Base-by-base conservation (phyloP, 148 eudicot species). In the Diospyros kaki region DNA sequence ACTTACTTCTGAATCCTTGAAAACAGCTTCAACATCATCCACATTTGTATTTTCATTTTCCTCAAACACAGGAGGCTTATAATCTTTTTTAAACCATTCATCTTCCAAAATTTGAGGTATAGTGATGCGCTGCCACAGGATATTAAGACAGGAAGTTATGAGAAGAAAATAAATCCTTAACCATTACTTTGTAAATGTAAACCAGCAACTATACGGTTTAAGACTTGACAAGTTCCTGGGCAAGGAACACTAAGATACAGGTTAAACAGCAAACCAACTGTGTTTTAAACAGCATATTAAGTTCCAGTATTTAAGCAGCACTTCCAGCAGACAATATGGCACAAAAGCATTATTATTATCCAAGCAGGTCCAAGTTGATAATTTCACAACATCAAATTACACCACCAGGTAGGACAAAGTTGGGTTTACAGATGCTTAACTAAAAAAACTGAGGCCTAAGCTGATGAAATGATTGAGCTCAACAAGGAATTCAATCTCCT, bases 21-120 rank as follows among this genome's bases (percentile, higher is more conserved):
- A 94, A 71, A 88, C 98, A 53, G 98, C 98, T 74, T 94, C 96
- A 5, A 94, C 97, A 77, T 94, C 98, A 82, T 92, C 98, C 88
- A 92, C 85, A 83, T 86, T 89, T 56, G 92, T 76, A 44, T 92
- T 91, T 78, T 86, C 92, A 72, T 87, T 87, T 66, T 89, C 98
- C 48, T 86, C 83, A 75, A 92, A 94, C 5, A 82, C 83, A 43
- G 98, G 88, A 64, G 88, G 91, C 82, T 87, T 94, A 72, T 90
- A 90, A 65, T 84, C 88, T 80, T 82, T 83, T 76, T 83, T 94
- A 69, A 94, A 94, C 98, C 98, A 94, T 76, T 86, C 90, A 67
- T 94, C 90, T 65, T 86, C 89, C 83, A 92, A 80, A 69, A 94
- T 77, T 74, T 94, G 93, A 71, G 94, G 77, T 10, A 94, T 77